Evolutionary conservation across 2,329 filamentous ascomycete genomes (phyloP), one percentile per base, ranked within the genome.

Genomic region (Claviceps sorghi): DNA sequence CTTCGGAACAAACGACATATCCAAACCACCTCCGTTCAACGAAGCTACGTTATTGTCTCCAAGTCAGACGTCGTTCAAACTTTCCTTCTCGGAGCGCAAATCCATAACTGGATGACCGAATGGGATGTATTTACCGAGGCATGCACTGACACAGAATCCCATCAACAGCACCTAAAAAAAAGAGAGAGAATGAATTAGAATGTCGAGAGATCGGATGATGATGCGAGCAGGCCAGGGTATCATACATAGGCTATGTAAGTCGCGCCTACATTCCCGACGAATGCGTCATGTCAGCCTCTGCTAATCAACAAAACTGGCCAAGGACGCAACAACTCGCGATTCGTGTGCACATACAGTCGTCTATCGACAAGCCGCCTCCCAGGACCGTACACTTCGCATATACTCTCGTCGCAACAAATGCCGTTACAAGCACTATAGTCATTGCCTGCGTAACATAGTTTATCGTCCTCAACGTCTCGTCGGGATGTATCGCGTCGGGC

Each of bases 21-120:
- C 64, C 17, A 64, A 53, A 2, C 69, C 69, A 38, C 67, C 68
- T 42, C 67, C 68, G 52, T 66, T 63, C 17, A 60, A 36, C 42
- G 57, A 56, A 51, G 58, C 64, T 59, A 40, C 10, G 19, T 42
- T 15, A 8, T 22, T 4, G 49, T 8, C 11, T 15, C 22, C 13
- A 7, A 6, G 29, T 51, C 19, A 51, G 49, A 41, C 19, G 15
- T 29, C 10, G 34, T 4, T 15, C 10, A 15, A 15, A 13, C 4
- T 36, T 36, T 36, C 34, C 19, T 21, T 22, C 7, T 22, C 19
- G 10, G 10, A 15, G 19, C 41, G 38, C 15, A 17, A 17, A 4
- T n/a, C n/a, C 38, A 3, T 7, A 7, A 9, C n/a, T 15, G n/a
- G 7, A 41, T 17, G 40, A 9, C 21, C 1, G 1, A 3, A 42